These are phyloP conservation scores for Kazachstania bromeliacearum DNA, from an alignment of 805 yeast genomes.

Conservation along the genomic window DNA sequence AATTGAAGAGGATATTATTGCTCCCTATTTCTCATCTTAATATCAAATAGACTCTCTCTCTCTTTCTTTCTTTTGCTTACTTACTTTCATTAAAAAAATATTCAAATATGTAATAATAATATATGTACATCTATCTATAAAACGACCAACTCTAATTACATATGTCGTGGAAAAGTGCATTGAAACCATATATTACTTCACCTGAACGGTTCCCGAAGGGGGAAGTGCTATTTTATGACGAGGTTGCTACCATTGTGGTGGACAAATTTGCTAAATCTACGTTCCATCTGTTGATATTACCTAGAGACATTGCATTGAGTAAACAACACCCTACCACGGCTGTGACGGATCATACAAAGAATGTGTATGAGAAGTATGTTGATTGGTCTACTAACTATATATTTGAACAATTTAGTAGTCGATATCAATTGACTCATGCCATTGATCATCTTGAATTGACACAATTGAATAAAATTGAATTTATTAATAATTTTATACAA, in stretches of 20 bases:
- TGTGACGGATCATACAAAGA: constrained; percentile 31
- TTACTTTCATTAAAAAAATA: background rate
- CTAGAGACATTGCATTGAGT: constrained; percentile 38
- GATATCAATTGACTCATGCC: constrained; percentile 6
- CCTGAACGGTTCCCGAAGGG: constrained; percentile 34
- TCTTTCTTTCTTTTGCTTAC: background rate
- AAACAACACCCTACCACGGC: constrained; percentile 41
- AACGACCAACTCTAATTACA: background rate
- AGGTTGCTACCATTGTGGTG: constrained; percentile 43
- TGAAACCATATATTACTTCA: constrained; percentile 38
- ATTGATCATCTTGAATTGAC: constrained; percentile 7
- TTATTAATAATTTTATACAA: constrained; percentile 28
- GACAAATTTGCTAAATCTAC: constrained; percentile 59
- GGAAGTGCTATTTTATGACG: constrained; percentile 40
- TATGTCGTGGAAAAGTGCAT: constrained; percentile 43
- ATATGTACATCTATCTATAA: too few species aligned
- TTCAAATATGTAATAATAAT: background rate
- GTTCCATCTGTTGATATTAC: constrained; percentile 53
- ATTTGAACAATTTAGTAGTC: constrained; percentile 18
- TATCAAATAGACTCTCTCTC: background rate
- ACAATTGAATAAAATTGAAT: too few species aligned
- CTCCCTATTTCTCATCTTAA: background rate
- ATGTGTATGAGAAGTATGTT: constrained; percentile 31
- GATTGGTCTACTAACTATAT: constrained; percentile 24
- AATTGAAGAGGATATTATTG: too few species aligned